Percentiles rank a stretch among this genome's conserved stretches.
Conservation (phyloP, 371 early-diverging fungal genomes). For the Mucor velutinosus region DNA sequence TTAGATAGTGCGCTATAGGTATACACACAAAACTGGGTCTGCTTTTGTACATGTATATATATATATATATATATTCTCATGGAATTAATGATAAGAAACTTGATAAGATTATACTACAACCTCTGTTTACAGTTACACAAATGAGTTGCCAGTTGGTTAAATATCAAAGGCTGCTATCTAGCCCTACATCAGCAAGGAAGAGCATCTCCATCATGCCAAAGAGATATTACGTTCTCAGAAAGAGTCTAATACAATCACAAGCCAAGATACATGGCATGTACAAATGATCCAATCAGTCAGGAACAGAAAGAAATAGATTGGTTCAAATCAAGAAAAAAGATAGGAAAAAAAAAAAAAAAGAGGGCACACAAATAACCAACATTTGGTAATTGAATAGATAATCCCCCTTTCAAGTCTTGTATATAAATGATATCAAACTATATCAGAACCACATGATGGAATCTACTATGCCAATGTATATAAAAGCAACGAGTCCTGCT, state of each 20-base stretch:
- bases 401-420: neutral
- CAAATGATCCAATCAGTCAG: neutral
- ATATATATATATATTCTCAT: neutral
- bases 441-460: neutral
- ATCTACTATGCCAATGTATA: neutral
- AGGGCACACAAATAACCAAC: neutral
- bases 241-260: too few species aligned
- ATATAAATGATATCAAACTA: conserved; percentile 1
- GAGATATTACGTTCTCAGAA: too few species aligned
- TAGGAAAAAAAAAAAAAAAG: neutral
- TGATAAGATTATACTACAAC: conserved; percentile 6
- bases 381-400: neutral
- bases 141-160: neutral
- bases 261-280: neutral
- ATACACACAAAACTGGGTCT: neutral
- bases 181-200: too few species aligned
- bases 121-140: neutral
- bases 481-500: too few species aligned
- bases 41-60: too few species aligned
- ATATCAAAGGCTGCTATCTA: neutral
- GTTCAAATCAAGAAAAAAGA: conserved; percentile 1
- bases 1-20: neutral
- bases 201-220: too few species aligned
- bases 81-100: conserved; percentile 9
- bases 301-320: neutral